Conservation (phyloP, 495 filamentous ascomycete species). For the Penicillium simplicissimum region DNA sequence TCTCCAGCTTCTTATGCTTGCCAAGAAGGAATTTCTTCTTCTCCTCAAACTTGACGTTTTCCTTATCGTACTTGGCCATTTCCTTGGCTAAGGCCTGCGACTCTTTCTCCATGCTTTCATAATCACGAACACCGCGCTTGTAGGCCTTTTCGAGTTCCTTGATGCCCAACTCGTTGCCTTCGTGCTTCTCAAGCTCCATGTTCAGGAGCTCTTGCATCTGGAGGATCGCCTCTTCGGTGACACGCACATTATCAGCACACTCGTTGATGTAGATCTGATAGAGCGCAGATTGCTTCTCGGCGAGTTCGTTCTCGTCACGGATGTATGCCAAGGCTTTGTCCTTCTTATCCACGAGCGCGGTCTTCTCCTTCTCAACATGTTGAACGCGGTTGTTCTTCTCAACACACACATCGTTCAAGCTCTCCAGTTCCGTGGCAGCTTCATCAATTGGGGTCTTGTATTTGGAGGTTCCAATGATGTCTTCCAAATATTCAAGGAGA, state of each 20-base stretch:
- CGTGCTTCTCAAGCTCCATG: slow-evolving; percentile 85
- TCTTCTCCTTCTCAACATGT: slow-evolving; percentile 97
- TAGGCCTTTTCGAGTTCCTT: slow-evolving; percentile 85
- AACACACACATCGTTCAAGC: slow-evolving; percentile 87
- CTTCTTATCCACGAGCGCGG: slow-evolving; percentile 89
- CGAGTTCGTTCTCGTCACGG: slow-evolving; percentile 88
- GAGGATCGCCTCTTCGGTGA: slow-evolving; percentile 84
- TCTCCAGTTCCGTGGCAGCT: slow-evolving; percentile 82
- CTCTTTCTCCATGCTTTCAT: slow-evolving; percentile 77
- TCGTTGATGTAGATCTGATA: slow-evolving; percentile 90
- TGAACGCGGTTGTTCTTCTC: slow-evolving; percentile 94
- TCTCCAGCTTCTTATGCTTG: slow-evolving; percentile 95
- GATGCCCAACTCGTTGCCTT: slow-evolving; percentile 88
- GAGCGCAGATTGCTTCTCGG: slow-evolving; percentile 80
- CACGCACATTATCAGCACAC: slow-evolving; percentile 81
- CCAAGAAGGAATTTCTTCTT: slow-evolving; percentile 88
- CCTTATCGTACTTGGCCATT: slow-evolving; percentile 89
- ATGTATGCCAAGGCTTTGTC: slow-evolving; percentile 88
- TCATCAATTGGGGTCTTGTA: slow-evolving; percentile 98
- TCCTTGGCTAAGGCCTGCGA: slow-evolving; percentile 81
- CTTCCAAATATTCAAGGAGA: slow-evolving; percentile 93
- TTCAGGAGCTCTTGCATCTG: slow-evolving; percentile 90
- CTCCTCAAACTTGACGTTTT: slow-evolving; percentile 94
- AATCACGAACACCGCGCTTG: slow-evolving; percentile 76
- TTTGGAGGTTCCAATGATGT: slow-evolving; percentile 97